Evolutionary conservation across 1,284 basidiomycete species (phyloP).

Genomic region (Heliocybe sulcata): DNA sequence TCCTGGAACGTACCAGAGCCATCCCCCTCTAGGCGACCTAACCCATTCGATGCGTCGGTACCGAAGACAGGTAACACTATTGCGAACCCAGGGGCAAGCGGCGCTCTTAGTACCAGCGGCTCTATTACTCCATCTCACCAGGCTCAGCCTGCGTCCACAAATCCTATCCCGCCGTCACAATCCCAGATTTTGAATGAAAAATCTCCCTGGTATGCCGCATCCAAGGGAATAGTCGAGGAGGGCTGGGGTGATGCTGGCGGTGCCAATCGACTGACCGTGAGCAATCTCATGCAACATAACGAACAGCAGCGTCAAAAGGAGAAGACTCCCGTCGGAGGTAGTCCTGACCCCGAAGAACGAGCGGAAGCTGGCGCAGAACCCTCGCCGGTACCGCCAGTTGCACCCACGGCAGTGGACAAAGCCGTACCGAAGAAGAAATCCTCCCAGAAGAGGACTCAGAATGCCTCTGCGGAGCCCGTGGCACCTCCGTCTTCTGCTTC

Average conservation of each 20-base stretch:
- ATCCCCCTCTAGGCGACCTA: slow-evolving; percentile 28
- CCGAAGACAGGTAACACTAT: slow-evolving; percentile 22
- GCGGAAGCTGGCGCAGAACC: slow-evolving; percentile 5
- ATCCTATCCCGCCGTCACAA: slow-evolving; percentile 20
- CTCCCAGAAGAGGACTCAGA: slow-evolving; percentile 20
- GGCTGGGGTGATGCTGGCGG: slow-evolving; percentile 37
- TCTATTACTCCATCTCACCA: not conserved
- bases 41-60: slow-evolving; percentile 32
- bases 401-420: slow-evolving; percentile 9
- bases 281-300: slow-evolving; percentile 53
- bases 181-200: slow-evolving; percentile 26
- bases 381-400: slow-evolving; percentile 3
- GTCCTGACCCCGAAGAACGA: slow-evolving; percentile 12
- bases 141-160: slow-evolving; percentile 4
- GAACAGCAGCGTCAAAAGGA: slow-evolving; percentile 31
- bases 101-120: not conserved
- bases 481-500: slow-evolving; percentile 6
- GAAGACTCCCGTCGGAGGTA: slow-evolving; percentile 10
- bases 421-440: slow-evolving; percentile 15
- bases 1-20: slow-evolving; percentile 23
- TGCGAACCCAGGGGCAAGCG: slow-evolving; percentile 6
- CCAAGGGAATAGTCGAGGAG: slow-evolving; percentile 34
- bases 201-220: slow-evolving; percentile 45
- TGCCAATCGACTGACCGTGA: slow-evolving; percentile 43
- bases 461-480: slow-evolving; percentile 17